These are phyloP conservation scores for Ganoderma sinense DNA, from an alignment of 1,284 basidiomycete species.

Conservation along the genomic window DNA sequence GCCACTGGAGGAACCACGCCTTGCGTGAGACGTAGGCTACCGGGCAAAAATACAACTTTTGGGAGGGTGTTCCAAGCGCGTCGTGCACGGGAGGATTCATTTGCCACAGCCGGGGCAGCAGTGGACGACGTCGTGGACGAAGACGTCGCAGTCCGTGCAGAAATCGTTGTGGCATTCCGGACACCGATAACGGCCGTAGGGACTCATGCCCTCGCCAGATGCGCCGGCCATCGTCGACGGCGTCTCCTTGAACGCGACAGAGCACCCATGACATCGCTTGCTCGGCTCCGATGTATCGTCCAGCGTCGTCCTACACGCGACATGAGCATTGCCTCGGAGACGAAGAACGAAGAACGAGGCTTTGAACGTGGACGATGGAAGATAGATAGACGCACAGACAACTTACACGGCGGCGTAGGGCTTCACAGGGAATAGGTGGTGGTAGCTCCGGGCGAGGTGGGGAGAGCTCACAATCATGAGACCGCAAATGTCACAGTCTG, in stretches of 20 bases:
- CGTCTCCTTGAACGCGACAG: constrained; percentile 62
- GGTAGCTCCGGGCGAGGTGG: constrained; percentile 95
- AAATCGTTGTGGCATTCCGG: constrained; percentile 59
- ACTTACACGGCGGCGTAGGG: constrained; percentile 84
- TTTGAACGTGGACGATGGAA: background rate
- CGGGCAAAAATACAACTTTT: background rate
- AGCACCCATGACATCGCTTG: constrained; percentile 75
- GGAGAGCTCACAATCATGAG: constrained; percentile 98
- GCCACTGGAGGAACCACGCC: background rate
- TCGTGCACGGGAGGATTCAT: constrained; percentile 25
- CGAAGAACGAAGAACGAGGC: constrained; percentile 2
- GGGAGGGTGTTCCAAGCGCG: too few relatives aligned
- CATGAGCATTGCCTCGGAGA: constrained; percentile 6
- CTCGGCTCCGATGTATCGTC: constrained; percentile 45
- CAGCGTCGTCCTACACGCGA: constrained; percentile 46
- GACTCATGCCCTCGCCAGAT: constrained; percentile 73
- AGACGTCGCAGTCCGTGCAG: constrained; percentile 72
- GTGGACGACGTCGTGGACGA: constrained; percentile 67
- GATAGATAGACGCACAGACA: background rate
- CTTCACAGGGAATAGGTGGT: constrained; percentile 92
- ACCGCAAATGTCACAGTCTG: constrained; percentile 97
- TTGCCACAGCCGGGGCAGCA: constrained; percentile 63
- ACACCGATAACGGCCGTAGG: constrained; percentile 83
- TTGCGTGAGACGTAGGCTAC: background rate
- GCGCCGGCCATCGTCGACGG: constrained; percentile 31